Conservation (phyloP, 1,284 basidiomycete genomes). For the Sporisorium exsertum region DNA sequence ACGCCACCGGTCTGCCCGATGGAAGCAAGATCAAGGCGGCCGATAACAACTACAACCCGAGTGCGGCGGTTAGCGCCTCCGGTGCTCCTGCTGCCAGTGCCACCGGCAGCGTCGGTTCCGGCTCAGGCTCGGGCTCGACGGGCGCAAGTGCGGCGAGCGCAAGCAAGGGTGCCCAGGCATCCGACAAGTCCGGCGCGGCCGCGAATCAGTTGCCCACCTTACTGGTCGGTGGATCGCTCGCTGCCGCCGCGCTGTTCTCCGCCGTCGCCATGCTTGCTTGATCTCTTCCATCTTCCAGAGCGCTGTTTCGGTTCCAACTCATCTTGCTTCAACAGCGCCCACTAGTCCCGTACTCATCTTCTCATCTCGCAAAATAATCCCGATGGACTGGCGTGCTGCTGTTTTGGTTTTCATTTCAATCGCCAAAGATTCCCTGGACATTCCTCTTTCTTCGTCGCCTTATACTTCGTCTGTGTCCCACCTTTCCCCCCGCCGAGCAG, state of each 20-base stretch:
- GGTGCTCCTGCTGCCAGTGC: slow-evolving; percentile 17
- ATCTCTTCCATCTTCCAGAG: neutral
- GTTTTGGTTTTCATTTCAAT: neutral
- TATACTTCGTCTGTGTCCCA: too few species aligned
- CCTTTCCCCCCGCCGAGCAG: too few species aligned
- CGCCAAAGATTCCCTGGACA: neutral
- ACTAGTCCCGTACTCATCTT: neutral
- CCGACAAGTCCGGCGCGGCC: slow-evolving; percentile 4
- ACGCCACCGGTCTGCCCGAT: slow-evolving; percentile 55
- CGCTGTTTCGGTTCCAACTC: too few species aligned
- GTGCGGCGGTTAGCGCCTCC: slow-evolving; percentile 20
- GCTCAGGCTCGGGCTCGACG: neutral
- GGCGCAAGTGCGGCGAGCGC: neutral
- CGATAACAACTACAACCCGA: slow-evolving; percentile 32
- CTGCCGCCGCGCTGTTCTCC: slow-evolving; percentile 12
- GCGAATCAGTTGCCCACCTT: slow-evolving; percentile 3
- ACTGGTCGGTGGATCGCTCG: slow-evolving; percentile 11
- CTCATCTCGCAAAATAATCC: too few species aligned
- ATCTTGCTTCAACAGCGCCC: neutral
- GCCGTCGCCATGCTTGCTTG: slow-evolving; percentile 32
- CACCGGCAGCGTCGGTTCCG: neutral
- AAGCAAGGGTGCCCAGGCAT: neutral
- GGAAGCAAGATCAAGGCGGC: slow-evolving; percentile 41
- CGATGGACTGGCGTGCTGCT: neutral
- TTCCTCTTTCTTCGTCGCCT: neutral